Conservation (phyloP, 257 asterid species). For the Solanum etuberosum region DNA sequence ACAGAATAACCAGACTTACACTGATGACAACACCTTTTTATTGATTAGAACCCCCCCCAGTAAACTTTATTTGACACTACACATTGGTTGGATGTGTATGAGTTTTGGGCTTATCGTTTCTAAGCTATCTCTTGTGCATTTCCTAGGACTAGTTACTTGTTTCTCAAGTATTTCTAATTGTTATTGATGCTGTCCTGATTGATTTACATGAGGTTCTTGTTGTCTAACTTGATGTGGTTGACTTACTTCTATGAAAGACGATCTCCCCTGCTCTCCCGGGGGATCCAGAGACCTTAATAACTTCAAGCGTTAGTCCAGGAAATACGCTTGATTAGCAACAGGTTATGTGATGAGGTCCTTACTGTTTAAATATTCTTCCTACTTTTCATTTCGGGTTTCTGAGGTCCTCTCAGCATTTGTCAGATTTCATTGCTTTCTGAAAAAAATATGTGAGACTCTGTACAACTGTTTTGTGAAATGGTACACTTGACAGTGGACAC, state of each 20-base stretch:
- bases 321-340: neutral
- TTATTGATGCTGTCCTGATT: neutral
- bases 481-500: neutral
- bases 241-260: neutral
- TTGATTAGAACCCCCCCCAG: neutral
- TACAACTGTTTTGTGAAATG: neutral
- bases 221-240: neutral
- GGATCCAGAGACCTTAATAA: neutral
- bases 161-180: neutral
- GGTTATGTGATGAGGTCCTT: neutral
- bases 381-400: neutral
- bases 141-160: neutral
- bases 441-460: neutral
- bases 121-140: neutral
- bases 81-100: neutral
- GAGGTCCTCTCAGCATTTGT: neutral
- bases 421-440: neutral
- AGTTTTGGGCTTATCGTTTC: neutral
- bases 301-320: neutral
- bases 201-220: neutral
- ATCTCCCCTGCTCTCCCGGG: neutral
- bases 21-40: neutral
- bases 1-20: neutral
- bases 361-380: neutral
- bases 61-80: neutral